phyloP scores from a whole-genome alignment of 1,284 basidiomycete genomes.

The Ustilago trichophora region DNA sequence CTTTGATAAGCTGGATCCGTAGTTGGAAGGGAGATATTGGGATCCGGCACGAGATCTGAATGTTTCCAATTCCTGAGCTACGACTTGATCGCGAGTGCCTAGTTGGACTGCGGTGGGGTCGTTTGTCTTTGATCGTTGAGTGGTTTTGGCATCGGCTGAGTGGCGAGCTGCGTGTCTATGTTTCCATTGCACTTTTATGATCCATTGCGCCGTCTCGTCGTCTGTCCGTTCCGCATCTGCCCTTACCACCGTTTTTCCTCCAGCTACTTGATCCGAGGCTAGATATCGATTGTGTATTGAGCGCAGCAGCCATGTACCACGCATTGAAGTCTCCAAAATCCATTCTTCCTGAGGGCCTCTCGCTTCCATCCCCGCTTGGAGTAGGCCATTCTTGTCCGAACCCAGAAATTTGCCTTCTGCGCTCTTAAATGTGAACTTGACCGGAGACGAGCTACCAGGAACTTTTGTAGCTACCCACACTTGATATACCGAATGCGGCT shows the following conservation, averaged over 20 bases:
- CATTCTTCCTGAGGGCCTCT: slow-evolving; percentile 61
- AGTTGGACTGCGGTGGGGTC: slow-evolving; percentile 23
- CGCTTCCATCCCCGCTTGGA: slow-evolving; percentile 49
- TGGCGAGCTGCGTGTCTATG: slow-evolving; percentile 51
- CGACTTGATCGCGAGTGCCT: slow-evolving; percentile 14
- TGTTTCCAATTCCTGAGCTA: slow-evolving; percentile 27
- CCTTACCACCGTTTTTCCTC: slow-evolving; percentile 41
- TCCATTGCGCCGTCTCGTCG: slow-evolving; percentile 23
- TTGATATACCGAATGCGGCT: slow-evolving; percentile 55
- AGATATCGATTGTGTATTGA: slow-evolving; percentile 50
- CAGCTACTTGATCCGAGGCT: slow-evolving; percentile 35
- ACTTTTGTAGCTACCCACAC: slow-evolving; percentile 57
- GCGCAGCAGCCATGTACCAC: slow-evolving; percentile 19
- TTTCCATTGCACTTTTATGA: slow-evolving; percentile 57
- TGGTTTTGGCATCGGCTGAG: slow-evolving; percentile 4
- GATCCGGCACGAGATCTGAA: slow-evolving; percentile 30
- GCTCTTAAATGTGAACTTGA: slow-evolving; percentile 51
- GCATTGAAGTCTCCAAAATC: slow-evolving; percentile 15
- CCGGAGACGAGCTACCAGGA: slow-evolving; percentile 24
- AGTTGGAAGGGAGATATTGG: slow-evolving; percentile 30
- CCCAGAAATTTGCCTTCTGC: slow-evolving; percentile 57
- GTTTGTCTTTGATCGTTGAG: slow-evolving; percentile 10
- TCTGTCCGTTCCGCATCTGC: slow-evolving; percentile 37
- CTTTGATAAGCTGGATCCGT: slow-evolving; percentile 15
- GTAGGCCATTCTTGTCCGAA: slow-evolving; percentile 42